Conservation (phyloP, 2,329 filamentous ascomycete species). For the Scedosporium boydii region DNA sequence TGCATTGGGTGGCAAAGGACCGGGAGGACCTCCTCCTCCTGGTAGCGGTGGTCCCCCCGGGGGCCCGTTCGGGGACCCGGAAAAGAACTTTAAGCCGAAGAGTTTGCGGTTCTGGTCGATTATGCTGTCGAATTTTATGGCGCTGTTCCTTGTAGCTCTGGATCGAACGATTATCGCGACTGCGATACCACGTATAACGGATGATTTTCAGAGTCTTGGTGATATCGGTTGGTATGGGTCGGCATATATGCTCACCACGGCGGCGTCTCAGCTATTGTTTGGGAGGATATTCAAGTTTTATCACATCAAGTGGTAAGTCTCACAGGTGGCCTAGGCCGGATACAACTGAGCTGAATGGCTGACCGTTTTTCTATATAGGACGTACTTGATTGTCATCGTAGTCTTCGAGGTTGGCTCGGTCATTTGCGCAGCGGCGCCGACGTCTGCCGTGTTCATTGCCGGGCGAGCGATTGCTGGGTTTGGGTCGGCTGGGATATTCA, state of each 20-base stretch:
- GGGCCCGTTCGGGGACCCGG: constrained; percentile 7
- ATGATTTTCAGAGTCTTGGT: constrained; percentile 41
- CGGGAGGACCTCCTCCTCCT: neutral
- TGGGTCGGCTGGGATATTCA: constrained; percentile 48
- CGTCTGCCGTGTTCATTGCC: constrained; percentile 42
- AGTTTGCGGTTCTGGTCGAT: constrained; percentile 47
- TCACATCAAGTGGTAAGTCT: constrained; percentile 33
- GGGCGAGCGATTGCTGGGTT: constrained; percentile 48
- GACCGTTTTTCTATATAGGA: constrained; percentile 11
- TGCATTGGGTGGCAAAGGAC: neutral
- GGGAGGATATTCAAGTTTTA: constrained; percentile 42
- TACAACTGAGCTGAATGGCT: neutral
- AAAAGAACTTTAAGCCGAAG: constrained; percentile 40
- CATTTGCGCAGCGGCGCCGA: constrained; percentile 45
- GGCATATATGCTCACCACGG: constrained; percentile 49
- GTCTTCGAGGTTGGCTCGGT: constrained; percentile 46
- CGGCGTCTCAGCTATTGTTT: constrained; percentile 41
- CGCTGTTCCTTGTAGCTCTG: constrained; percentile 49
- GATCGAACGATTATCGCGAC: constrained; percentile 44
- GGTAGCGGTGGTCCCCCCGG: neutral
- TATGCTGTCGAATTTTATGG: constrained; percentile 41
- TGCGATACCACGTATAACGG: constrained; percentile 40
- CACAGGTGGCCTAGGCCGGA: too few species aligned
- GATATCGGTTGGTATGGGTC: constrained; percentile 55
- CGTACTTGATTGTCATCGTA: constrained; percentile 36